These are phyloP conservation scores for Boletus sp. DNA, from an alignment of 768 basidiomycete genomes.

Conservation along the genomic window DNA sequence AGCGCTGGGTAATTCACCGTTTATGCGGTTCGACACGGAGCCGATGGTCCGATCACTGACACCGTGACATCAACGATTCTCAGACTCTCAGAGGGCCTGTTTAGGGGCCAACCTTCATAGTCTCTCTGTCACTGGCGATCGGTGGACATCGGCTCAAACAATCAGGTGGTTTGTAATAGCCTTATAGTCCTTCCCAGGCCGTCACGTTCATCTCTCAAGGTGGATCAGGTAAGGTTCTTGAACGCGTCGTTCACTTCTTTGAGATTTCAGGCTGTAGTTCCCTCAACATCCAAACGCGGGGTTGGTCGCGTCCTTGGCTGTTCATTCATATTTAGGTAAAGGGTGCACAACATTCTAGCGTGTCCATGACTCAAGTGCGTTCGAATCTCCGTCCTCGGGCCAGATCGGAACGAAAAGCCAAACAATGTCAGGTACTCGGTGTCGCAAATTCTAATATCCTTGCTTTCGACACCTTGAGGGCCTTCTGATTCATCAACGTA, in stretches of 20 bases:
- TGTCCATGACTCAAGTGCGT: constrained; percentile 10
- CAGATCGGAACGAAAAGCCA: neutral
- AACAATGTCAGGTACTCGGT: neutral
- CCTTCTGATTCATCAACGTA: neutral
- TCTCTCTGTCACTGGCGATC: neutral
- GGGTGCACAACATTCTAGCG: no score
- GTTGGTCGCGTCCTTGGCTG: no score
- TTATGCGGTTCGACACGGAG: neutral
- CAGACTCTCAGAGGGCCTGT: neutral
- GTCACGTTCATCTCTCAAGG: neutral
- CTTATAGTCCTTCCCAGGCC: neutral
- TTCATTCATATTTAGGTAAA: no score
- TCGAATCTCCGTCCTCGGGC: constrained; percentile 1
- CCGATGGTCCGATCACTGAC: neutral
- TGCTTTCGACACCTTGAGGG: neutral
- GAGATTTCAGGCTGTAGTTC: no score
- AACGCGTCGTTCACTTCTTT: no score
- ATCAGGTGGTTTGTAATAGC: neutral
- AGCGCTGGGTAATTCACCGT: neutral
- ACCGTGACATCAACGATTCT: neutral
- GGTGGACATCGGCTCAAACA: neutral
- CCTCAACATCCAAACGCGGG: no score
- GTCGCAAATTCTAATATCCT: neutral
- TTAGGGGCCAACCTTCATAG: neutral
- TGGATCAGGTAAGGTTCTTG: neutral